phyloP scores from a whole-genome alignment of 1,284 basidiomycete genomes.

The Pseudozyma tsukubaensis region DNA sequence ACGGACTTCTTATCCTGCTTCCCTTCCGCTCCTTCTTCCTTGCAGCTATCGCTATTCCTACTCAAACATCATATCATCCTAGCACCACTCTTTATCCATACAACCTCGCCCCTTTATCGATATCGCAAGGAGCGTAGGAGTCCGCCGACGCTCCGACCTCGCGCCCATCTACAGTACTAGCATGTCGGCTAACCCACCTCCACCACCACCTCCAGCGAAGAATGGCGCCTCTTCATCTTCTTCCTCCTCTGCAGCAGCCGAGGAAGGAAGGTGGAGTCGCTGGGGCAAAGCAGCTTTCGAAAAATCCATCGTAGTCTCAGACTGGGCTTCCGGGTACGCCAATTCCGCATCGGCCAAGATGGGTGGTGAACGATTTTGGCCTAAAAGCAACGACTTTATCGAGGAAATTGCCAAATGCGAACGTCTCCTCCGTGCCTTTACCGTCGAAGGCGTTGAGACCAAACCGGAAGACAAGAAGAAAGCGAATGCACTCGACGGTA shows the following conservation, averaged over 20 bases:
- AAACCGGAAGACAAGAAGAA: conserved; percentile 15
- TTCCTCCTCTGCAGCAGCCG: not conserved
- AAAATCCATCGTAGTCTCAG: conserved; percentile 60
- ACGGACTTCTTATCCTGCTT: too few relatives aligned
- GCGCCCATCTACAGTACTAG: too few relatives aligned
- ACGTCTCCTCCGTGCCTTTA: conserved; percentile 70
- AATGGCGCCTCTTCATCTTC: conserved; percentile 8
- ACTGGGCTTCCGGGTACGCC: conserved; percentile 65
- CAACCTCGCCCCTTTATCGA: too few relatives aligned
- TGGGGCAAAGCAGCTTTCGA: conserved; percentile 52
- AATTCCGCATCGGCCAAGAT: conserved; percentile 65
- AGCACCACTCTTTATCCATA: too few relatives aligned
- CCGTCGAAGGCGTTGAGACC: conserved; percentile 60
- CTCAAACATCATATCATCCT: too few relatives aligned
- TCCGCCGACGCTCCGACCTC: too few relatives aligned
- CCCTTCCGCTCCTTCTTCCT: not conserved
- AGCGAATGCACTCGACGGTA: not conserved
- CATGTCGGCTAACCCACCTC: conserved; percentile 17
- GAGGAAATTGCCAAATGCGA: conserved; percentile 72
- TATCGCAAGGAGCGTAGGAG: too few relatives aligned
- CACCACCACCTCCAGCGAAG: too few relatives aligned
- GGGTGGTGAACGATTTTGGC: conserved; percentile 73
- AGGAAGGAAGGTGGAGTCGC: conserved; percentile 43
- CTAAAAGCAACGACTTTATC: conserved; percentile 71
- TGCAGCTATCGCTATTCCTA: not conserved